phyloP scores from a whole-genome alignment of 2,329 filamentous ascomycete species.

The Fusarium piperis region DNA sequence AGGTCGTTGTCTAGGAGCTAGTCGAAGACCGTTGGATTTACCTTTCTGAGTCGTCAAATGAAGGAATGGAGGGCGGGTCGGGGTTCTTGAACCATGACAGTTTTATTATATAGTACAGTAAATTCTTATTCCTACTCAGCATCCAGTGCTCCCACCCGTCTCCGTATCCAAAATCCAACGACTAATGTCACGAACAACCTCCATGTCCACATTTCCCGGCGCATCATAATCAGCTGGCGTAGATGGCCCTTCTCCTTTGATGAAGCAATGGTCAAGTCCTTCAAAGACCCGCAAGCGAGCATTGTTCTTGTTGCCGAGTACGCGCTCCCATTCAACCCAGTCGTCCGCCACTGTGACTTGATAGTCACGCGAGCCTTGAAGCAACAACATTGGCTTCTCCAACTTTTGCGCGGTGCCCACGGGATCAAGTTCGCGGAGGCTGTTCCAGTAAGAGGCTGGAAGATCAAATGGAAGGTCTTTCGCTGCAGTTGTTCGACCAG shows the following conservation, averaged over 20 bases:
- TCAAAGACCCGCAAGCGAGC: neutral
- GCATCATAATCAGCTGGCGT: slow-evolving; percentile 4
- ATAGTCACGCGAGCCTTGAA: slow-evolving; percentile 5
- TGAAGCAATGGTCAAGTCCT: slow-evolving; percentile 1
- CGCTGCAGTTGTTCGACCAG: neutral
- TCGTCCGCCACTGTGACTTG: neutral
- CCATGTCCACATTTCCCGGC: neutral
- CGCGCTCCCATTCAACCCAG: neutral
- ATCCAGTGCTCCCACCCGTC: too few species aligned
- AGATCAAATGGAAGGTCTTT: neutral
- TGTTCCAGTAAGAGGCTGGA: neutral
- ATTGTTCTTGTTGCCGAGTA: neutral
- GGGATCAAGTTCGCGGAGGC: neutral
- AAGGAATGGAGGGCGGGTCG: neutral
- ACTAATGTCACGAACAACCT: neutral
- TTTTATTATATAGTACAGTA: neutral
- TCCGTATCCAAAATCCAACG: neutral
- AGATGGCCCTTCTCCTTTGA: neutral
- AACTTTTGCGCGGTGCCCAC: neutral
- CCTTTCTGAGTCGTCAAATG: neutral
- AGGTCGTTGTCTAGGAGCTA: neutral
- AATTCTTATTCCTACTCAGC: neutral
- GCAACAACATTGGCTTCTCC: neutral
- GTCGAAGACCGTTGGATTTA: neutral
- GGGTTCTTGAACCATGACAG: neutral